Percentiles rank a stretch among this genome's conserved stretches.
These are phyloP conservation scores for Penicillium sp. DNA, from an alignment of 2,329 filamentous ascomycete genomes.

Conservation along the genomic window DNA sequence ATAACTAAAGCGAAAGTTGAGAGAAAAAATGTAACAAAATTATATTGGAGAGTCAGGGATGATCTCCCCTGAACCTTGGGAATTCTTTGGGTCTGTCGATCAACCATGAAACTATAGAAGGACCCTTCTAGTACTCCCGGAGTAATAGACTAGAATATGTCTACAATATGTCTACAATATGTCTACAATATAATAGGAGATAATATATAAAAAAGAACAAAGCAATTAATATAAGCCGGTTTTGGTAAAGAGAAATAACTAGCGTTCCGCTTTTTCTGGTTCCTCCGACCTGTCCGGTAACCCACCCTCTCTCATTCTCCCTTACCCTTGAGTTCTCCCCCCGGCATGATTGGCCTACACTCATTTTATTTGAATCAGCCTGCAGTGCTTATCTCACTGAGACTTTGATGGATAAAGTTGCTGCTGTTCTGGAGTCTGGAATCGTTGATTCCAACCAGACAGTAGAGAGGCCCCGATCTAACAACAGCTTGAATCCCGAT, in stretches of 20 bases:
- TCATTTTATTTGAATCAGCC: slow-evolving; percentile 7
- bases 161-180: too few species aligned
- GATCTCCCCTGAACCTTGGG: too few species aligned
- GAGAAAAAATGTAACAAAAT: too few species aligned
- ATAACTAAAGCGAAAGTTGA: not conserved
- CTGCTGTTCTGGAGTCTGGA: slow-evolving; percentile 9
- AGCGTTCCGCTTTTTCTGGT: slow-evolving; percentile 18
- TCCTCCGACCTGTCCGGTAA: slow-evolving; percentile 24
- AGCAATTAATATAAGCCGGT: slow-evolving; percentile 4
- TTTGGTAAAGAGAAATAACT: slow-evolving; percentile 12
- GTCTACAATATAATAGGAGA: not conserved
- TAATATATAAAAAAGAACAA: not conserved
- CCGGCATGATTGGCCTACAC: slow-evolving; percentile 13
- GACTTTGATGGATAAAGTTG: slow-evolving; percentile 11
- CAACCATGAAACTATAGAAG: too few species aligned
- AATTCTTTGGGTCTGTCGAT: too few species aligned
- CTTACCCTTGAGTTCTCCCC: slow-evolving; percentile 9
- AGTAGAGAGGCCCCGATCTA: slow-evolving; percentile 7
- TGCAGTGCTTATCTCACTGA: slow-evolving; percentile 9
- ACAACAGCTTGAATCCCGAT: slow-evolving; percentile 7
- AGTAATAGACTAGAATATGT: not conserved
- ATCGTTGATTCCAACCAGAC: slow-evolving; percentile 5
- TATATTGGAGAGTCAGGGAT: too few species aligned
- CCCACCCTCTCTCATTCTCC: slow-evolving; percentile 20
- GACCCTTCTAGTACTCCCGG: too few species aligned